Base-by-base conservation (phyloP, 345 rosid species). In the Murraya paniculata region DNA sequence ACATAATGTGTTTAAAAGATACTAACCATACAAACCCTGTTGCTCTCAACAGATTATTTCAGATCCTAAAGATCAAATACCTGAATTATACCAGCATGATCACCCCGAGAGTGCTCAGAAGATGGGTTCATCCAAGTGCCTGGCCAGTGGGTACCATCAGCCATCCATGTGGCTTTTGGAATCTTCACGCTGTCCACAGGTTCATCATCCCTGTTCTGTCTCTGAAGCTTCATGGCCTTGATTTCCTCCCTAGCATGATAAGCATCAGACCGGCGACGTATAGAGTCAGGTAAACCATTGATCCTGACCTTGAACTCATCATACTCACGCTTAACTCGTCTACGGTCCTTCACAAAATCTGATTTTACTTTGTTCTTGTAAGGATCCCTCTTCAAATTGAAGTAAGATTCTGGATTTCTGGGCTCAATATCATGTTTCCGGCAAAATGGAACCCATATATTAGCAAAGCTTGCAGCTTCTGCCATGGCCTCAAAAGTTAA, bases 401-500 rank as follows among this genome's bases (percentile, higher is more conserved):
- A 95, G 84, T 95, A 95, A 7, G 99, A 91, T 68, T 95, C 99
- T 0, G 99, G 99, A 76, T 94, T 95, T 84, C 99, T 91, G 22
- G 99, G 99, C 89, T 93, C 98, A 13, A 95, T 89, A 64, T 60
- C 78, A 84, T 95, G 99, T 82, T 95, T 95, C 61, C 99, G 96
- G 79, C 99, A 95, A 66, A 95, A 95, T 3, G 99, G 99, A 80
- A 92, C 98, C 99, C 99, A 95, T 7, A 83, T 65, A 79, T 95
- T 91, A 68, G 99, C 97, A 78, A 91, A 95, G 81, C 99, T 95
- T n/a, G 99, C 99, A 38, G 97, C 99, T 87, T 95, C 99, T 36
- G 99, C 99, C 99, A 95, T 95, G 67, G 99, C 99, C 86, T 95
- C 99, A 67, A 95, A 95, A 2, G 99, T 95, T 41, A 95, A 88